Evolutionary conservation across 179 eudicot genomes (phyloP), one percentile per base, ranked within the genome.

Genomic region (Silene vulgaris): DNA sequence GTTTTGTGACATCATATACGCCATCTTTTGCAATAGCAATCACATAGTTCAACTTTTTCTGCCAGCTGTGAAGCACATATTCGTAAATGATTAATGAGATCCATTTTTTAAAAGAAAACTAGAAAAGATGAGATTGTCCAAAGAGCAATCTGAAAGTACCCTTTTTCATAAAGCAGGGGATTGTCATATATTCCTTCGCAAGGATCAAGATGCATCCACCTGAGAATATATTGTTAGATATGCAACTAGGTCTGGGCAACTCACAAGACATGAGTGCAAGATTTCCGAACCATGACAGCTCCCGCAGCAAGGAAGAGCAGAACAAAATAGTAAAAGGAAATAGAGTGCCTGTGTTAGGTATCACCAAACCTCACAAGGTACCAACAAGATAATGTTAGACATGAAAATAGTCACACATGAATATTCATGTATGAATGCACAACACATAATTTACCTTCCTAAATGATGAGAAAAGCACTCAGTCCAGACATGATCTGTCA

Each of bases 151-250:
- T 66, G 67, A 54, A 69, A 78, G 63, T 88, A 94, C 98, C 98
- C 98, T 74, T 89, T 92, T 82, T 94, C 97, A 81, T 94, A 94
- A 20, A 94, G 77, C 74, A 94, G 78, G 11, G 98, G 97, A 56
- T 80, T 90, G 87, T 94, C 98, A 82, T 88, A 90, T 78, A 90
- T 88, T 77, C 89, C 97, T 76, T 94, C 98, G 82, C 98, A 92
- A 17, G 98, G 98, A 87, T 94, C 98, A 80, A 92, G 96, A 85
- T 94, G 98, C 91, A 94, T 92, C 98, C 98, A 94, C 82, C 98
- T 92, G 89, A 50, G 62, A n/a, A 69, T 40, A 43, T 45, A 48
- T 7, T 40, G 60, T 66, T 59, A 29, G 76, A 76, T 37, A 79
- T 63, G 72, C 75, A 32, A 23, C 72, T 64, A 23, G 30, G 66